phyloP scores from a whole-genome alignment of 2,329 filamentous ascomycete genomes.

The Graphiopsis chlorocephala region DNA sequence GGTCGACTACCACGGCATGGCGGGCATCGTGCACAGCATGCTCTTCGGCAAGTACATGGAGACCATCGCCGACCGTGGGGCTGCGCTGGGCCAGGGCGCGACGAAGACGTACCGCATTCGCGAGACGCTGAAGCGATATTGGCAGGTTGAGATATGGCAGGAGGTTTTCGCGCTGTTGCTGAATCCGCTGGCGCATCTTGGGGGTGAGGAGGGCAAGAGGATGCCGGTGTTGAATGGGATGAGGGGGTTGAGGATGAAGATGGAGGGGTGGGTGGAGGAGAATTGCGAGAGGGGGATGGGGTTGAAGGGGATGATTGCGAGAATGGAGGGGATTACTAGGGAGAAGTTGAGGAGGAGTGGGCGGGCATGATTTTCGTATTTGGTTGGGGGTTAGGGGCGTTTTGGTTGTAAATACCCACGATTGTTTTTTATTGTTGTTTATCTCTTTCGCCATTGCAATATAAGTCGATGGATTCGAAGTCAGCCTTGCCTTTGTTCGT shows the following conservation, averaged over 20 bases:
- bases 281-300: constrained; percentile 77
- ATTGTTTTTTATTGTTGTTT: background rate
- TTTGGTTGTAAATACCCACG: constrained; percentile 4
- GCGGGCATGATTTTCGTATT: constrained; percentile 18
- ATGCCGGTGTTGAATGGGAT: constrained; percentile 74
- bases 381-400: background rate
- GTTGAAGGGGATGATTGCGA: constrained; percentile 53
- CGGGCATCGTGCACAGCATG: constrained; percentile 81
- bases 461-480: background rate
- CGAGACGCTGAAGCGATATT: constrained; percentile 88
- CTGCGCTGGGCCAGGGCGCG: constrained; percentile 54
- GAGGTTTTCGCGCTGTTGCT: constrained; percentile 80
- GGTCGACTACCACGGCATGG: constrained; percentile 91
- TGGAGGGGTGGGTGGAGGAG: constrained; percentile 78
- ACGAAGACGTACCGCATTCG: constrained; percentile 74
- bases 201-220: constrained; percentile 60
- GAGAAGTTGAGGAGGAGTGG: constrained; percentile 38
- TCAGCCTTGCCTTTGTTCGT: background rate
- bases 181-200: constrained; percentile 71
- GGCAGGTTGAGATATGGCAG: constrained; percentile 89
- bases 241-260: constrained; percentile 65
- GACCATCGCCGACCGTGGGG: constrained; percentile 53
- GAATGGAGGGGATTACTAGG: constrained; percentile 67
- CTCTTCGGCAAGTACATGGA: constrained; percentile 96
- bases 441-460: background rate